phyloP scores from a whole-genome alignment of 1,284 basidiomycete genomes.

The Pseudozyma tsukubaensis region DNA sequence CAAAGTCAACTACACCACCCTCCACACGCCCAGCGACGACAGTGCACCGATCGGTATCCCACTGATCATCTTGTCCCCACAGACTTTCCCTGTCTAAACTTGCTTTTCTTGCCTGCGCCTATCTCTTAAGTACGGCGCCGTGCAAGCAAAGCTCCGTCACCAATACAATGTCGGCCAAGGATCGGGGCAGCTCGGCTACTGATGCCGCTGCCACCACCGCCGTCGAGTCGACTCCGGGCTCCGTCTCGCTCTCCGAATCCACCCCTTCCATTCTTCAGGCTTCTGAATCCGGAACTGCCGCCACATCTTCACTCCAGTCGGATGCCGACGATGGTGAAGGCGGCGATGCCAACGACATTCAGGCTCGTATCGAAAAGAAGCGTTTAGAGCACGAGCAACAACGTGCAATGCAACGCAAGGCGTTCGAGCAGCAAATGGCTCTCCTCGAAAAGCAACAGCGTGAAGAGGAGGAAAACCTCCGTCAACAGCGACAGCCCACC shows the following conservation, averaged over 20 bases:
- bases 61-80: too few relatives aligned
- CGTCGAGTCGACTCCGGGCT: constrained; percentile 33
- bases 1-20: too few relatives aligned
- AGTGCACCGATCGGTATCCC: too few relatives aligned
- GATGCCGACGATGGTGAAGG: constrained; percentile 30
- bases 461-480: constrained; percentile 53
- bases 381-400: constrained; percentile 59
- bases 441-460: constrained; percentile 56
- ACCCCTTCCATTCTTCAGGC: constrained; percentile 34
- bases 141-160: neutral
- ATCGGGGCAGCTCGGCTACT: constrained; percentile 12
- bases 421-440: constrained; percentile 58
- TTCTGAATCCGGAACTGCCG: constrained; percentile 27
- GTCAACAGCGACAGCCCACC: constrained; percentile 22
- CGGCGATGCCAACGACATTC: constrained; percentile 29
- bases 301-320: constrained; percentile 31
- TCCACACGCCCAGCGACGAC: too few relatives aligned
- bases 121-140: neutral
- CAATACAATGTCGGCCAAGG: constrained; percentile 24
- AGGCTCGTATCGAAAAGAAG: constrained; percentile 55
- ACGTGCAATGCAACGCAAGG: constrained; percentile 55
- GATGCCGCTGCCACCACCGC: constrained; percentile 12
- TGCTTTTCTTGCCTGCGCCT: neutral
- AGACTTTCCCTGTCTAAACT: neutral
- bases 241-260: constrained; percentile 46